Conservation (phyloP, 2,329 filamentous ascomycete genomes). For the Diaporthe longicolla region DNA sequence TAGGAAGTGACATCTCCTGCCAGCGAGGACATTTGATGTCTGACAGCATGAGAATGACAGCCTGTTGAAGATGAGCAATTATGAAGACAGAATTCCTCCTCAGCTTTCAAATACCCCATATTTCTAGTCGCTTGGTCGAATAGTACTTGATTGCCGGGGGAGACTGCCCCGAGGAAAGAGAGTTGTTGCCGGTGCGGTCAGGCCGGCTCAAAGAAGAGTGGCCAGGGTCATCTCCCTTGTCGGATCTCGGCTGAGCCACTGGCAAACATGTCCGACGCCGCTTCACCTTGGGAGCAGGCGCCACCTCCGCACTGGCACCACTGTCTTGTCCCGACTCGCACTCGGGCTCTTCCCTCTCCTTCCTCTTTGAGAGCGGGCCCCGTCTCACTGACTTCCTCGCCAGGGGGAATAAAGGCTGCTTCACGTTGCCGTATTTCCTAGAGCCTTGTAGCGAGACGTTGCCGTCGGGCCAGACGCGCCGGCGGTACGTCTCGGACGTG, state of each 20-base stretch:
- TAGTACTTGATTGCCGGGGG: too few species aligned
- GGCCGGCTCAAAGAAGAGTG: not conserved
- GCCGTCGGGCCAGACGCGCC: not conserved
- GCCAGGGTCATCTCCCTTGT: not conserved
- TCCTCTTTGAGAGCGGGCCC: too few species aligned
- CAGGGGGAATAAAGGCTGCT: not conserved
- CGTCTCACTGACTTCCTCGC: not conserved
- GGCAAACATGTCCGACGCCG: not conserved
- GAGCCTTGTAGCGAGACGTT: not conserved
- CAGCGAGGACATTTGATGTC: too few species aligned
- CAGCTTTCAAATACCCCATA: too few species aligned
- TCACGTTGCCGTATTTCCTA: not conserved
- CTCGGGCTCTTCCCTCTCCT: too few species aligned
- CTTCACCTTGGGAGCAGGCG: not conserved
- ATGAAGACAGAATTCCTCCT: too few species aligned
- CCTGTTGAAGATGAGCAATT: too few species aligned
- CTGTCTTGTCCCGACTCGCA: too few species aligned
- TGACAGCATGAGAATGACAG: not conserved
- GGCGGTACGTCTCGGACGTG: conserved; percentile 6
- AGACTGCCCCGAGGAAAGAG: too few species aligned
- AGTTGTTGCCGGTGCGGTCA: not conserved
- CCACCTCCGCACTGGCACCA: not conserved
- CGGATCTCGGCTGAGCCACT: too few species aligned
- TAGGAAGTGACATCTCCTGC: too few species aligned
- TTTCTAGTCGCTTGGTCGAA: too few species aligned